phyloP scores from a whole-genome alignment of 805 yeast species.

The Metschnikowia lunata region DNA sequence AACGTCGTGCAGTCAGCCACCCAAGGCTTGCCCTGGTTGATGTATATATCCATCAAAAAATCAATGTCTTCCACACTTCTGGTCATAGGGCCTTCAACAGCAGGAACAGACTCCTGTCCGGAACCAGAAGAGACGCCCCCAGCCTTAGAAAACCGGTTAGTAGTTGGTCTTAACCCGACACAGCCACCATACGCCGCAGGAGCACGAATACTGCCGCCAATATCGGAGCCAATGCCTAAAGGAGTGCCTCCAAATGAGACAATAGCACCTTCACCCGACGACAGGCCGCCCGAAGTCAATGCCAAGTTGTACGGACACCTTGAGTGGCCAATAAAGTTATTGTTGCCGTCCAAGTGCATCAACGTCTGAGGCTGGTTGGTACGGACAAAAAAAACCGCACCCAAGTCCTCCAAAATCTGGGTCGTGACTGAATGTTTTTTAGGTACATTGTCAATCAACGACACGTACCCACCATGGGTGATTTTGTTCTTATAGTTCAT shows the following conservation, averaged over 20 bases:
- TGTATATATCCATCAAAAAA: constrained; percentile 57
- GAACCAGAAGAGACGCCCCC: constrained; percentile 53
- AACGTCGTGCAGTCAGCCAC: constrained; percentile 42
- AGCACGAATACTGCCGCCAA: constrained; percentile 66
- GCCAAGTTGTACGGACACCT: constrained; percentile 55
- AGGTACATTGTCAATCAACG: constrained; percentile 44
- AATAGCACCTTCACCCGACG: constrained; percentile 69
- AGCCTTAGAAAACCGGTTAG: constrained; percentile 42
- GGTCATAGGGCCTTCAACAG: constrained; percentile 67
- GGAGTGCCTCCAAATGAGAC: constrained; percentile 57
- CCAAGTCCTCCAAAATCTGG: constrained; percentile 45
- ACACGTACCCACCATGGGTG: constrained; percentile 60
- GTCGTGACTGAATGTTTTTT: constrained; percentile 44
- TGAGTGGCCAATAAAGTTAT: constrained; percentile 56
- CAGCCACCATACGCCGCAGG: constrained; percentile 65
- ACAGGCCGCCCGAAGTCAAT: constrained; percentile 66
- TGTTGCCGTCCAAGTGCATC: constrained; percentile 64
- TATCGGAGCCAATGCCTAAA: constrained; percentile 65
- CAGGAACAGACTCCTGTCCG: constrained; percentile 63
- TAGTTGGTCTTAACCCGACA: constrained; percentile 61
- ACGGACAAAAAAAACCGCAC: constrained; percentile 61
- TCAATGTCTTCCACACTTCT: constrained; percentile 64
- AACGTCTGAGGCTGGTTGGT: constrained; percentile 66
- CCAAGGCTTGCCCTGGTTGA: constrained; percentile 67
- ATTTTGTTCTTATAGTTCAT: constrained; percentile 49